Evolutionary conservation across 148 eudicot genomes (phyloP).

Genomic region (Rhododendron henanense): DNA sequence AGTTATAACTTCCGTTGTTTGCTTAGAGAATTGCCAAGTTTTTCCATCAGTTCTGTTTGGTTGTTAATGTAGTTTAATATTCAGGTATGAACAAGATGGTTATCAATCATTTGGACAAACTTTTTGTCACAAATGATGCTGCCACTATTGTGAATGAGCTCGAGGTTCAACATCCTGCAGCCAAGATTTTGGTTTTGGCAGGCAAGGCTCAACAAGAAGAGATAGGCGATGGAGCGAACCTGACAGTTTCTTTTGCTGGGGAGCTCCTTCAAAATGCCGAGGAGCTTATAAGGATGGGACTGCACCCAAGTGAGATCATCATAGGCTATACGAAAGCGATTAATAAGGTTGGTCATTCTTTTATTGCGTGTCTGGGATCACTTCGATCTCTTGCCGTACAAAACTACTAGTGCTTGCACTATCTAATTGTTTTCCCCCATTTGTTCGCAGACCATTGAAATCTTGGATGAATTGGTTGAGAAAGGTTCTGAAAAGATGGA

Average conservation of each 20-base stretch:
- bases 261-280: slow-evolving; percentile 84
- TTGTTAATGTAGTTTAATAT: slow-evolving; percentile 5
- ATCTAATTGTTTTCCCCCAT: neutral
- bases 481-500: slow-evolving; percentile 70
- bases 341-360: slow-evolving; percentile 2
- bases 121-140: slow-evolving; percentile 90
- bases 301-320: neutral
- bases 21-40: neutral
- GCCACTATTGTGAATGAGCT: slow-evolving; percentile 89
- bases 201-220: slow-evolving; percentile 95
- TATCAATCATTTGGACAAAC: slow-evolving; percentile 90
- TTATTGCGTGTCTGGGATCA: neutral
- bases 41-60: neutral
- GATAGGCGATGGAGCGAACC: slow-evolving; percentile 94
- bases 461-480: slow-evolving; percentile 74
- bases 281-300: slow-evolving; percentile 92
- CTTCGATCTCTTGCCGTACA: neutral
- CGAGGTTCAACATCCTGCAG: slow-evolving; percentile 93
- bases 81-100: slow-evolving; percentile 94
- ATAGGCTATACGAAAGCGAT: too few species aligned
- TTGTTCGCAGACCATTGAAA: slow-evolving; percentile 47
- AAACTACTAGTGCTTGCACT: neutral
- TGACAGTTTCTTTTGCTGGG: slow-evolving; percentile 89
- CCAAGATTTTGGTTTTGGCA: slow-evolving; percentile 27
- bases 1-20: neutral